Percentiles rank a stretch among this genome's conserved stretches.
These are phyloP conservation scores for Sabuloglossum arenarium DNA, from an alignment of 495 filamentous ascomycete species.

Conservation along the genomic window DNA sequence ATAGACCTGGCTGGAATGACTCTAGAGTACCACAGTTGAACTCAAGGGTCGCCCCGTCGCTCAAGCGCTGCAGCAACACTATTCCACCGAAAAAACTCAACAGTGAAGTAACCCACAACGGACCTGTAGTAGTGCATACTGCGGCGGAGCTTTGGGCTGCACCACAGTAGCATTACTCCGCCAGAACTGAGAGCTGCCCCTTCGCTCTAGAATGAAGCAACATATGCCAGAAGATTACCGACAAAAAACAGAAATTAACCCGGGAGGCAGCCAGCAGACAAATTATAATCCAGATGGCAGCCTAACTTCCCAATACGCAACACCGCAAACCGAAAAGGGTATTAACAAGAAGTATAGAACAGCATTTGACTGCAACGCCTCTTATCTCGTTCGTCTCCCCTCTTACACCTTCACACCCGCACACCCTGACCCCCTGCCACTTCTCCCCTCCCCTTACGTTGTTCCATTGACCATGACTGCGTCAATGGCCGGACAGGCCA, in stretches of 20 bases:
- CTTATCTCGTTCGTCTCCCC: not conserved
- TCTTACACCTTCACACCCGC: no score
- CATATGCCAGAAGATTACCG: not conserved
- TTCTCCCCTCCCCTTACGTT: no score
- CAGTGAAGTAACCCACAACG: no score
- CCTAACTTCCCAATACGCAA: not conserved
- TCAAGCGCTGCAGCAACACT: no score
- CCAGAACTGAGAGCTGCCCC: not conserved
- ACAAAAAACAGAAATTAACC: not conserved
- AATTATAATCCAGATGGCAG: not conserved
- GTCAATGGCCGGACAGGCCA: slow-evolving; percentile 20
- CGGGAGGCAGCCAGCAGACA: not conserved
- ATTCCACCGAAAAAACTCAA: no score
- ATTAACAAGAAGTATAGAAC: not conserved
- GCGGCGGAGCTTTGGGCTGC: no score
- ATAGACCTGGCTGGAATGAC: no score
- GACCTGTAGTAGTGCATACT: no score
- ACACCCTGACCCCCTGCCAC: no score
- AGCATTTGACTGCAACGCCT: not conserved
- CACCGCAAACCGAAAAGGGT: not conserved
- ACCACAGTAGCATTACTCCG: not conserved
- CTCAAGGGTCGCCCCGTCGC: no score
- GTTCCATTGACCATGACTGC: not conserved
- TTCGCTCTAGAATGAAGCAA: not conserved
- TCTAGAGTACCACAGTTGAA: no score